A percentile compares a stretch with the other conserved stretches of the same genome.
Conservation (phyloP, 495 filamentous ascomycete species). For the Trichocladium antarcticum region DNA sequence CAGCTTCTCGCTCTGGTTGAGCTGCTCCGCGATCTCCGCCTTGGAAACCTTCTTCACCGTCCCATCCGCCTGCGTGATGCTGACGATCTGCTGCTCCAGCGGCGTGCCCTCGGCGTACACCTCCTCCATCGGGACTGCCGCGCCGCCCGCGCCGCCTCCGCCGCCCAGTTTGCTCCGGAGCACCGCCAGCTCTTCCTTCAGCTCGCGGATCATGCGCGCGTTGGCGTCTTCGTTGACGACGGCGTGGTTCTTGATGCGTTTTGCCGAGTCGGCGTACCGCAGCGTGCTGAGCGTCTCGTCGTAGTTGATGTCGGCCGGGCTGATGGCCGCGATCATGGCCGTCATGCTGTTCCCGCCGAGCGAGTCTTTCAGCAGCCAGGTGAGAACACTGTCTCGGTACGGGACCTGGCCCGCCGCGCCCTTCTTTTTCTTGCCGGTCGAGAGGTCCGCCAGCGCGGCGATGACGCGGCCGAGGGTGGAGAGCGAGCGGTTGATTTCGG, state of each 20-base stretch:
- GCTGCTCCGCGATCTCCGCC: constrained; percentile 93
- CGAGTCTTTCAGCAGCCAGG: constrained; percentile 96
- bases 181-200: constrained; percentile 88
- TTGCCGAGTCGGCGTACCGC: constrained; percentile 93
- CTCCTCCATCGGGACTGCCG: constrained; percentile 52
- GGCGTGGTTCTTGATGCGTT: constrained; percentile 99
- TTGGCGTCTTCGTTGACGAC: constrained; percentile 99
- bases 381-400: constrained; percentile 93
- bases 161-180: constrained; percentile 78
- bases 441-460: constrained; percentile 85
- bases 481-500: constrained; percentile 94
- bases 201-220: constrained; percentile 93
- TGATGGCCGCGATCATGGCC: constrained; percentile 98
- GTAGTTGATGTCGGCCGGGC: constrained; percentile 97
- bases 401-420: constrained; percentile 61
- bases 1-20: constrained; percentile 91
- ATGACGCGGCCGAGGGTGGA: constrained; percentile 98
- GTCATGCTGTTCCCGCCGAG: constrained; percentile 98
- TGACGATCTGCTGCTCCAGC: constrained; percentile 89
- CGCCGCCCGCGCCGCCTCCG: constrained; percentile 39
- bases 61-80: constrained; percentile 78
- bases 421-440: constrained; percentile 77
- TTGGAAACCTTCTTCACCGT: constrained; percentile 91
- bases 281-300: constrained; percentile 94
- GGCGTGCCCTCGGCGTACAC: constrained; percentile 85